Conservation (phyloP, 2,329 filamentous ascomycete genomes). For the Hypoxylon sp. region DNA sequence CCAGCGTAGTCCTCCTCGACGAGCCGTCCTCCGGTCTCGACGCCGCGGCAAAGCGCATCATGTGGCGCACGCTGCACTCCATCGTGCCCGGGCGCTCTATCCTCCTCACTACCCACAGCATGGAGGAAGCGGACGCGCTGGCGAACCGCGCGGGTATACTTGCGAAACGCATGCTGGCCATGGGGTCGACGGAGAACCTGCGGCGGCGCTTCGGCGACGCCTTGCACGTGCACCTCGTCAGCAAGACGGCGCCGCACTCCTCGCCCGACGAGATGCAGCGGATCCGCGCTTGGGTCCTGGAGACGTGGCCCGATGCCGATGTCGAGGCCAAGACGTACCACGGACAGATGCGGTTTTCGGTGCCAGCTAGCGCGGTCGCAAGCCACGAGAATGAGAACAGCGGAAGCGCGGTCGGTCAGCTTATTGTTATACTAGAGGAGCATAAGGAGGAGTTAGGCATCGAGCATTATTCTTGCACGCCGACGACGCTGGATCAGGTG, state of each 20-base stretch:
- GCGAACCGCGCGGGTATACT: conserved; percentile 89
- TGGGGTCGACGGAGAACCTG: conserved; percentile 81
- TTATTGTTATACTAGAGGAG: conserved; percentile 82
- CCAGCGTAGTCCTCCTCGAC: conserved; percentile 87
- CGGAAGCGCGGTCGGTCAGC: conserved; percentile 72
- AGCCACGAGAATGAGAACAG: conserved; percentile 30
- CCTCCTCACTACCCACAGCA: conserved; percentile 90
- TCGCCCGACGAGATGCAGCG: conserved; percentile 75
- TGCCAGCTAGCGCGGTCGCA: conserved; percentile 67
- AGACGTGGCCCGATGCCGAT: conserved; percentile 73
- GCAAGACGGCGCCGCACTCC: conserved; percentile 81
- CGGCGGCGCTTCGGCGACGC: conserved; percentile 82
- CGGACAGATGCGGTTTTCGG: conserved; percentile 88
- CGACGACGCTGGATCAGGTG: conserved; percentile 91
- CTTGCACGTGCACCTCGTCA: conserved; percentile 86
- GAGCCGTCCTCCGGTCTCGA: conserved; percentile 93
- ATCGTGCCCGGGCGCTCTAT: conserved; percentile 84
- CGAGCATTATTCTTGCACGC: conserved; percentile 88
- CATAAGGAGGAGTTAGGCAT: conserved; percentile 78
- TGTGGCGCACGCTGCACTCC: conserved; percentile 88
- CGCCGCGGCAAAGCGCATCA: conserved; percentile 88
- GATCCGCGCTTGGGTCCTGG: conserved; percentile 76
- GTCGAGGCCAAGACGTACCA: conserved; percentile 84
- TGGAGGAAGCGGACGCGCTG: conserved; percentile 95
- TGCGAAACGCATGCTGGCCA: conserved; percentile 85